These are phyloP conservation scores for Groenewaldozyma auringiensis DNA, from an alignment of 1,139 yeast genomes.

Conservation along the genomic window DNA sequence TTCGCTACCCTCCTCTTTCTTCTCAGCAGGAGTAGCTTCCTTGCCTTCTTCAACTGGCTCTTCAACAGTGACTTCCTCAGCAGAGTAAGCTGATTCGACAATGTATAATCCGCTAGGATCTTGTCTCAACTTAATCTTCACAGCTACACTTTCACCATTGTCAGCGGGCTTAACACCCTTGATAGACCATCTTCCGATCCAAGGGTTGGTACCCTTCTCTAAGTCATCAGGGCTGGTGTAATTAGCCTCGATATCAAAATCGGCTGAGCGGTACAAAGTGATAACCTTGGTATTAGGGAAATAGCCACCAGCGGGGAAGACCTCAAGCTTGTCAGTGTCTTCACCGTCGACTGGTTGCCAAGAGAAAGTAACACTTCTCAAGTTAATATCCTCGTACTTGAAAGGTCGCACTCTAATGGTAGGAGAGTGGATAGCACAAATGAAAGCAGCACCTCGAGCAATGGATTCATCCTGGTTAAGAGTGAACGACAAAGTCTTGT, in stretches of 20 bases:
- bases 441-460: constrained; percentile 98
- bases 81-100: constrained; percentile 90
- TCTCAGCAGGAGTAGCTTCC: constrained; percentile 2
- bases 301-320: constrained; percentile 87
- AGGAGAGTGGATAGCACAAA: constrained; percentile 98
- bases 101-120: constrained; percentile 95
- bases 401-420: constrained; percentile 97
- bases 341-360: constrained; percentile 93
- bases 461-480: constrained; percentile 98
- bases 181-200: constrained; percentile 78
- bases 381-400: constrained; percentile 94
- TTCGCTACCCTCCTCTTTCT: constrained; percentile 10
- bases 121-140: constrained; percentile 90
- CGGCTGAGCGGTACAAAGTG: constrained; percentile 85
- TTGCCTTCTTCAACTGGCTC: constrained; percentile 43
- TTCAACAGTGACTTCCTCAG: constrained; percentile 83
- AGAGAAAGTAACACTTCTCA: constrained; percentile 83
- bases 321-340: constrained; percentile 70
- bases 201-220: constrained; percentile 57
- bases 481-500: constrained; percentile 85
- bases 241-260: constrained; percentile 78
- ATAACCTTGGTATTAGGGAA: constrained; percentile 96
- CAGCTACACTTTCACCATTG: constrained; percentile 73
- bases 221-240: constrained; percentile 71
- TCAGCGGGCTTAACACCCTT: constrained; percentile 75